phyloP scores from a whole-genome alignment of 129 eudicot genomes.

The Oenanthe sinensis region DNA sequence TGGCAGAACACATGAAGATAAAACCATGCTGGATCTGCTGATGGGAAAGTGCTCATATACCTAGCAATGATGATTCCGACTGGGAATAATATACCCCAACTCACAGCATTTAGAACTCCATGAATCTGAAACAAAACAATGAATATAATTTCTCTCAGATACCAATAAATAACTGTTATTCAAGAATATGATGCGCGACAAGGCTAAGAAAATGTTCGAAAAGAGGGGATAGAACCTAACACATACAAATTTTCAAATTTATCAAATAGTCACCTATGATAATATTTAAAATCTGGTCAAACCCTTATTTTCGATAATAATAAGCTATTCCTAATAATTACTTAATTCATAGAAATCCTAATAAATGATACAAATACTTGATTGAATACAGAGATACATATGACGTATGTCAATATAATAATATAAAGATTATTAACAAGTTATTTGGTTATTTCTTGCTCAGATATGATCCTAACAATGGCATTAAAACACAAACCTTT shows the following conservation, averaged over 20 bases:
- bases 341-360: no score
- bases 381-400: no score
- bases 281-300: no score
- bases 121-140: slow-evolving; percentile 52
- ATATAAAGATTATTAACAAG: neutral
- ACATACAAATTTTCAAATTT: neutral
- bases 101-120: slow-evolving; percentile 69
- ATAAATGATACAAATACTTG: no score
- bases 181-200: neutral
- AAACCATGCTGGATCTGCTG: slow-evolving; percentile 85
- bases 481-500: neutral
- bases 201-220: neutral
- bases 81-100: slow-evolving; percentile 78
- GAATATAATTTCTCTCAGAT: neutral
- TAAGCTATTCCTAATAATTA: no score
- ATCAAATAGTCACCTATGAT: neutral
- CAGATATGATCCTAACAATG: neutral
- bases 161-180: neutral
- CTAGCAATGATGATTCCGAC: slow-evolving; percentile 56
- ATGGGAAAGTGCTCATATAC: slow-evolving; percentile 43
- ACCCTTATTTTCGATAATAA: no score
- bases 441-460: neutral
- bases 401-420: no score
- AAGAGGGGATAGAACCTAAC: neutral
- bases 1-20: slow-evolving; percentile 66